Evolutionary conservation across 2,329 filamentous ascomycete species (phyloP), one percentile per base, ranked within the genome.

Genomic region (Curvularia verruculosa): DNA sequence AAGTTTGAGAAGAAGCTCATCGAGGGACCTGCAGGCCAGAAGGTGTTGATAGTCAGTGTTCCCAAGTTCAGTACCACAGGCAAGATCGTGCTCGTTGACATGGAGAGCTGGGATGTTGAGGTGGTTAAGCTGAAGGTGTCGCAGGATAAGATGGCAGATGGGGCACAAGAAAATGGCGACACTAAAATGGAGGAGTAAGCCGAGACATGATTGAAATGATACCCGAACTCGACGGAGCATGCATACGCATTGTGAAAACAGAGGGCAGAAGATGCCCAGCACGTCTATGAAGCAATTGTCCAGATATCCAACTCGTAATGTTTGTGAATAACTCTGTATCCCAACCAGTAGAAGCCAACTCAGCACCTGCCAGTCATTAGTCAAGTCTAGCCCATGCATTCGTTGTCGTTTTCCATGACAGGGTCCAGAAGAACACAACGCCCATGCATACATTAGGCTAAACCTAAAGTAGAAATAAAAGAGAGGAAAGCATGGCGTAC

Each of bases 31-130:
- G 81, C 86, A 1, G 88, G 87, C 0, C 89, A 96, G 74, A 78
- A 79, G 18, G 89, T 96, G 8, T 83, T 92, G 40, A 79, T 98
- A 3, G 80, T 99, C n/a, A 84, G 91, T 0, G 84, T 99, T 37
- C 96, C 96, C 0, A 88, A 85, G 21, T 99, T 98, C 72, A 83
- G 84, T 1, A 82, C 89, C 61, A 92, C 89, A 0, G 89, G 88
- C 18, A 88, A 96, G 78, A 70, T 99, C 21, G 87, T 97, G 0
- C 71, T 99, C 49, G 80, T 99, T 10, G 94, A 99, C 78, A 82
- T 87, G 44, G 93, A 98, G 77, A 96, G 90, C 1, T 76, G 97
- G 58, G 90, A 93, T 45, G 87, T 90, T 1, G 88, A 92, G 64
- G 81, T 85, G 47, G 81, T 97, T 28, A 57, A 66, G 28, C 9